Evolutionary conservation across 306 rosid genomes (phyloP).

Genomic region (Casuarina cunninghamiana): DNA sequence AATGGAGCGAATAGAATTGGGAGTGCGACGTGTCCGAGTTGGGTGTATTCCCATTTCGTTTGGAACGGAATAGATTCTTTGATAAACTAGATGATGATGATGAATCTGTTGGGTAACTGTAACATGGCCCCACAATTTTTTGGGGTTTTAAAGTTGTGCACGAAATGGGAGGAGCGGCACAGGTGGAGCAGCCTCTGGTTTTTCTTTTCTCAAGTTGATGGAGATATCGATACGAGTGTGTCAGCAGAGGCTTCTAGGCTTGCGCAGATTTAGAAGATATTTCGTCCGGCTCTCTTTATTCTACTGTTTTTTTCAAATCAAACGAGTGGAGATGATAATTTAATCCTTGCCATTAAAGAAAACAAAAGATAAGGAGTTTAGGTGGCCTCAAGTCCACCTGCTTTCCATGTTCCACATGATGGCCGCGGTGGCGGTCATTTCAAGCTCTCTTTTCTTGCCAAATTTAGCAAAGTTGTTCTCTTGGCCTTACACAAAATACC

Average conservation of each 20-base stretch:
- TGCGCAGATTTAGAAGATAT: background rate
- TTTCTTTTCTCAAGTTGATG: too few species aligned
- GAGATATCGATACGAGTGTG: background rate
- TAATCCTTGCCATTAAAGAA: too few species aligned
- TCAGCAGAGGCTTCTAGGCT: background rate
- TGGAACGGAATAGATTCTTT: background rate
- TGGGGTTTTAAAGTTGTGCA: background rate
- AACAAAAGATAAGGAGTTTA: too few species aligned
- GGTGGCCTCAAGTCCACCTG: background rate
- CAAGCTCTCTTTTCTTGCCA: background rate
- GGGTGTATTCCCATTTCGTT: background rate
- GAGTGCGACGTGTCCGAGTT: too few species aligned
- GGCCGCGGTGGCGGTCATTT: background rate
- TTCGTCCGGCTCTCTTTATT: background rate
- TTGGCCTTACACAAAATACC: background rate
- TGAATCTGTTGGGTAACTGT: background rate
- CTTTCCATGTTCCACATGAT: too few species aligned
- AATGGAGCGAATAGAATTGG: too few species aligned
- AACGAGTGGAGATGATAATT: too few species aligned
- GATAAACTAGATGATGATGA: background rate
- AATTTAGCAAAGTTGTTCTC: background rate
- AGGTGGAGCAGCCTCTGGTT: background rate
- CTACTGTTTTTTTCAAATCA: background rate
- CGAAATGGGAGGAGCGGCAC: background rate
- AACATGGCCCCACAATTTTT: background rate